These are phyloP conservation scores for Fusarium buxicola DNA, from an alignment of 2,329 filamentous ascomycete species.

Conservation along the genomic window DNA sequence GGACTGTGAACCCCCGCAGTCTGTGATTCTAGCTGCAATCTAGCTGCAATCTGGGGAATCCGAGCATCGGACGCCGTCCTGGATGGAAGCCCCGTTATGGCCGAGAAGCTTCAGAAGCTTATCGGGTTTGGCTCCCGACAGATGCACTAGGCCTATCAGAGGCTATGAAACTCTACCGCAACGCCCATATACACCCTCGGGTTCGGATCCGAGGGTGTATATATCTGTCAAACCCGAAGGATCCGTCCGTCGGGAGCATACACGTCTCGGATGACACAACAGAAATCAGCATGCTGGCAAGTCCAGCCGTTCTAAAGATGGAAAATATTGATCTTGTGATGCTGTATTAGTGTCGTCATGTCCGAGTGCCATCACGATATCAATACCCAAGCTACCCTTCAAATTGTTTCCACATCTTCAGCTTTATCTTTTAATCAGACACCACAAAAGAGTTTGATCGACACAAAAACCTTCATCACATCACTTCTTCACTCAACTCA, in stretches of 20 bases:
- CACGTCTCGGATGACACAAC: not conserved
- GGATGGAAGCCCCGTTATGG: not conserved
- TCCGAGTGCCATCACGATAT: not conserved
- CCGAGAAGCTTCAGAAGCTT: not conserved
- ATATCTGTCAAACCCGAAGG: not conserved
- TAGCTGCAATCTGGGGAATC: not conserved
- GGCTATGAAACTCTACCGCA: constrained; percentile 5
- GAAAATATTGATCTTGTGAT: constrained; percentile 3
- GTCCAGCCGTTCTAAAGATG: not conserved
- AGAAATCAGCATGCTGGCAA: not conserved
- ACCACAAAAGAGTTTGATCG: not conserved
- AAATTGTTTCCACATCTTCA: not conserved
- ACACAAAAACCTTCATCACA: not conserved
- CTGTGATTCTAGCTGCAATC: too few species aligned
- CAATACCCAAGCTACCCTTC: not conserved
- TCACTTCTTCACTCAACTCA: not conserved
- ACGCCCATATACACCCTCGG: constrained; percentile 3
- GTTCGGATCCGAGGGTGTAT: not conserved
- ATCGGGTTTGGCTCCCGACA: constrained; percentile 14
- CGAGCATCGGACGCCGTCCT: not conserved
- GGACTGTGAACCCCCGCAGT: not conserved
- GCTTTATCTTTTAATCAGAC: not conserved
- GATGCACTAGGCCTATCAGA: constrained; percentile 2
- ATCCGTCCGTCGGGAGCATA: not conserved
- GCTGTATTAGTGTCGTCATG: not conserved